A percentile compares a stretch with the other conserved stretches of the same genome.
These are phyloP conservation scores for Suillus bovinus DNA, from an alignment of 768 basidiomycete genomes.

Conservation along the genomic window DNA sequence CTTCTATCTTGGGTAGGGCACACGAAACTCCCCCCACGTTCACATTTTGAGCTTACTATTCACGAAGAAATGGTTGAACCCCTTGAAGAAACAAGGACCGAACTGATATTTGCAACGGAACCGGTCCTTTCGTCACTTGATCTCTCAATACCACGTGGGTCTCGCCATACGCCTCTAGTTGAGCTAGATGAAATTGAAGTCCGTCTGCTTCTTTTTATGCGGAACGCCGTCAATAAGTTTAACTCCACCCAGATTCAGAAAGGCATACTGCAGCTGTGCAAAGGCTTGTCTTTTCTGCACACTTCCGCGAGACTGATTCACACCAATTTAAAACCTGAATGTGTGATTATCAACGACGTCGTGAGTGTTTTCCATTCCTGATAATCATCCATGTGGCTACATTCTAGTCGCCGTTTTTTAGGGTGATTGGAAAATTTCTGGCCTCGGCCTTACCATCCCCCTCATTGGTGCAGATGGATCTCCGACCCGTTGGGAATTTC, in stretches of 20 bases:
- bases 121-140: conserved; percentile 81
- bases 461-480: conserved; percentile 67
- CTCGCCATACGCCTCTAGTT: conserved; percentile 54
- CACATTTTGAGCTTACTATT: conserved; percentile 12
- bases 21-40: conserved; percentile 5
- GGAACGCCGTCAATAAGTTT: conserved; percentile 6
- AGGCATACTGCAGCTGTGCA: conserved; percentile 91
- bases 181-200: conserved; percentile 98
- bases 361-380: conserved; percentile 44
- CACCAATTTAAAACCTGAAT: conserved; percentile 85
- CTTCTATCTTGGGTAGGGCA: conserved; percentile 79
- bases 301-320: conserved; percentile 91
- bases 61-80: conserved; percentile 93
- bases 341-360: conserved; percentile 84
- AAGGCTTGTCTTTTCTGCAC: conserved; percentile 88
- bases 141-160: conserved; percentile 68
- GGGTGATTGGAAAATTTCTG: conserved; percentile 99
- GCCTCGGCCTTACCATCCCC: conserved; percentile 84
- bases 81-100: conserved; percentile 86
- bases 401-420: neutral
- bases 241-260: conserved; percentile 76
- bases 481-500: conserved; percentile 86
- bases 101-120: conserved; percentile 93
- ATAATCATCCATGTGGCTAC: neutral
- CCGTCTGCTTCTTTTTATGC: conserved; percentile 21